phyloP scores from a whole-genome alignment of 805 yeast genomes.

The Metschnikowia continentalis region DNA sequence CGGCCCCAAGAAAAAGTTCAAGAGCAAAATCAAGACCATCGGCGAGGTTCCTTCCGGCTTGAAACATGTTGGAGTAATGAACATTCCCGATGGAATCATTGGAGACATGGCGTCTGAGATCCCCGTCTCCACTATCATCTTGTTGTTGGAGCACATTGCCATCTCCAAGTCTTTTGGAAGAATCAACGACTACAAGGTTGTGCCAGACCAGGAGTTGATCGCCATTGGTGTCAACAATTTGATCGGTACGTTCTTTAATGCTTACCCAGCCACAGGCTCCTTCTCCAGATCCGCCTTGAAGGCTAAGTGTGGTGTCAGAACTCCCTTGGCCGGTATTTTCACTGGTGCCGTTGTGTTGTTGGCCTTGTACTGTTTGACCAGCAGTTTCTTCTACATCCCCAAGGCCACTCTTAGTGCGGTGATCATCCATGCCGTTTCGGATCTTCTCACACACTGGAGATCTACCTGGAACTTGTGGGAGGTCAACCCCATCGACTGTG shows the following conservation, averaged over 20 bases:
- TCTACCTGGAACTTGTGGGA: slow-evolving; percentile 68
- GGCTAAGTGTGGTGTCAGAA: slow-evolving; percentile 91
- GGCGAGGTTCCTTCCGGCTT: slow-evolving; percentile 84
- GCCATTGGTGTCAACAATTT: slow-evolving; percentile 92
- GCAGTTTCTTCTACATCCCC: slow-evolving; percentile 84
- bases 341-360: slow-evolving; percentile 86
- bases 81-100: slow-evolving; percentile 55
- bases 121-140: slow-evolving; percentile 80
- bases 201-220: slow-evolving; percentile 89
- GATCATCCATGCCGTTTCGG: slow-evolving; percentile 90
- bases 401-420: slow-evolving; percentile 83
- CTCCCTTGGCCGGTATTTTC: slow-evolving; percentile 88
- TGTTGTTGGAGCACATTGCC: slow-evolving; percentile 88
- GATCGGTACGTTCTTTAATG: slow-evolving; percentile 86
- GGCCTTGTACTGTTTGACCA: slow-evolving; percentile 80
- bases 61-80: slow-evolving; percentile 68
- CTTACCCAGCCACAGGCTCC: slow-evolving; percentile 95
- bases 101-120: slow-evolving; percentile 65
- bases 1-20: slow-evolving; percentile 31
- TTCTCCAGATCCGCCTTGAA: slow-evolving; percentile 92
- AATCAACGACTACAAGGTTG: slow-evolving; percentile 82
- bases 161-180: slow-evolving; percentile 92
- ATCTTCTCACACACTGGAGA: slow-evolving; percentile 67
- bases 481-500: slow-evolving; percentile 67
- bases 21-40: slow-evolving; percentile 53